Percentiles rank a stretch among this genome's conserved stretches.
phyloP scores from a whole-genome alignment of 208 protist species.

The Leishmania lainsoni region DNA sequence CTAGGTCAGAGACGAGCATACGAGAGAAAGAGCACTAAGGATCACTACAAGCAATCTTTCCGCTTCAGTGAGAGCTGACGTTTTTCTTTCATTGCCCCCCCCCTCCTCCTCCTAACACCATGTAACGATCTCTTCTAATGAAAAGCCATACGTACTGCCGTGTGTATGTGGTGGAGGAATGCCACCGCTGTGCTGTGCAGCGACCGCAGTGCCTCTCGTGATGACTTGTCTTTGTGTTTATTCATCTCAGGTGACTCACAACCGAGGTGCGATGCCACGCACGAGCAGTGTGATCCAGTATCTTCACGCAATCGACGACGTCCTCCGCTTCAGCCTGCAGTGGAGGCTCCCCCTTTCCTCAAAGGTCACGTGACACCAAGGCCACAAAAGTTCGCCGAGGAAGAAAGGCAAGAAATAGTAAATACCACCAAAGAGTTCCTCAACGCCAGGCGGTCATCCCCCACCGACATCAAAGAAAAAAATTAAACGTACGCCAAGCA shows the following conservation, averaged over 20 bases:
- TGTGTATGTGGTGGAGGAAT: neutral
- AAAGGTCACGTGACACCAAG: neutral
- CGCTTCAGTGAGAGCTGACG: too few species aligned
- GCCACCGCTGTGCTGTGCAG: neutral
- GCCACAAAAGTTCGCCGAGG: neutral
- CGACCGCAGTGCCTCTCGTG: neutral
- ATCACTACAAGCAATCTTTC: neutral
- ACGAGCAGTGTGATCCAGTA: neutral
- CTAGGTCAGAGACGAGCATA: neutral
- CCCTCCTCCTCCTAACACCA: neutral
- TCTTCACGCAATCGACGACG: neutral
- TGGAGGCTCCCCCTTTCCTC: neutral
- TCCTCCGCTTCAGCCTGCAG: neutral
- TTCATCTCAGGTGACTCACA: neutral
- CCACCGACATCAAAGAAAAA: neutral
- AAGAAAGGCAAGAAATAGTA: neutral
- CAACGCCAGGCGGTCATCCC: neutral
- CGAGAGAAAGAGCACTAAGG: neutral
- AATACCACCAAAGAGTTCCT: neutral
- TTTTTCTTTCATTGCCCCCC: neutral
- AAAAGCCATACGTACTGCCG: neutral
- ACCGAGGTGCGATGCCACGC: neutral
- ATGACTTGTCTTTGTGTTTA: neutral
- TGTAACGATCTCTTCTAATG: neutral
- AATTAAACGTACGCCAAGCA: neutral